phyloP scores from a whole-genome alignment of 345 rosid species.

The Adansonia digitata region DNA sequence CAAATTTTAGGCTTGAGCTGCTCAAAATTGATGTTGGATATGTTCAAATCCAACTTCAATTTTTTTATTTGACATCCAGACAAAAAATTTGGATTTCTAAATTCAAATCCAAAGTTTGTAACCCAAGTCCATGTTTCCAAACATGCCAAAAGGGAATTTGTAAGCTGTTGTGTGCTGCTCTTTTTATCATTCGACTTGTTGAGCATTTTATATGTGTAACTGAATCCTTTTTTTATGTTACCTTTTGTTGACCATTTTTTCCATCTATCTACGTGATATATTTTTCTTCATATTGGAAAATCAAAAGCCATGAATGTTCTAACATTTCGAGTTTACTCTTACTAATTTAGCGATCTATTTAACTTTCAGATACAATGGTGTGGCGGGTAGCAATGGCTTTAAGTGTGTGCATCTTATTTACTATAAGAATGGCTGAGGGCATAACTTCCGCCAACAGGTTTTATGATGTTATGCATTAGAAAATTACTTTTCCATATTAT shows the following conservation, averaged over 20 bases:
- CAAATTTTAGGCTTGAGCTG: no score
- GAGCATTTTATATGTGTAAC: not conserved
- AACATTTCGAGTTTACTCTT: not conserved
- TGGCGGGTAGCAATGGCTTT: conserved; percentile 52
- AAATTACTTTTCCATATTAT: not conserved
- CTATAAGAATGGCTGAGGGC: conserved; percentile 51
- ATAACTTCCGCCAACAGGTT: conserved; percentile 53
- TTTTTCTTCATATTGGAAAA: not conserved
- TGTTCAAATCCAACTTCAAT: no score
- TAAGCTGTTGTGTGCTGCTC: not conserved
- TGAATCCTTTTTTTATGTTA: not conserved
- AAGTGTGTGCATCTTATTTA: conserved; percentile 53
- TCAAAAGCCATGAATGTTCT: not conserved
- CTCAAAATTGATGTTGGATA: no score
- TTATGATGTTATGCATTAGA: not conserved
- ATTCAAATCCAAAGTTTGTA: no score
- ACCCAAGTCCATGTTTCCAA: no score
- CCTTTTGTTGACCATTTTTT: not conserved
- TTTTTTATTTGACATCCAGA: no score
- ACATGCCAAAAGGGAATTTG: no score
- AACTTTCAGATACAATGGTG: conserved; percentile 47
- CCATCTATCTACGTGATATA: not conserved
- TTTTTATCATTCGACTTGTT: not conserved
- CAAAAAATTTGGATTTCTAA: no score
- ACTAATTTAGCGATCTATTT: not conserved